These are phyloP conservation scores for Cystobasidium tubakii DNA, from an alignment of 768 basidiomycete species.

Conservation along the genomic window DNA sequence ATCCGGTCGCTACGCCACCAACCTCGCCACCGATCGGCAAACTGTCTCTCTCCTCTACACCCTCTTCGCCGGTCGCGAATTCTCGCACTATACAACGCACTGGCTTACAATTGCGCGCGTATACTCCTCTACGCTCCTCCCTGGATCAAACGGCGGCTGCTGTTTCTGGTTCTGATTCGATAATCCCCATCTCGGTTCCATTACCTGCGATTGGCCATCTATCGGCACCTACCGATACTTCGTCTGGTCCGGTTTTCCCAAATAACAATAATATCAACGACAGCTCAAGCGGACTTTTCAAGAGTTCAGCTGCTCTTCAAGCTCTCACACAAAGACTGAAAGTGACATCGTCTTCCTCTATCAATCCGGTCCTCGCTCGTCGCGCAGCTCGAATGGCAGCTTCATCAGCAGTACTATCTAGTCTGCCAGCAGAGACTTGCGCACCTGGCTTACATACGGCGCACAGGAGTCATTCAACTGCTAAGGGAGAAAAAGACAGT, in stretches of 20 bases:
- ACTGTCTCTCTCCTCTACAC: background rate
- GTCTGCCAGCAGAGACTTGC: background rate
- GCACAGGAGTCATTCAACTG: background rate
- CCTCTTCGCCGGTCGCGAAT: background rate
- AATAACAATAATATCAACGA: background rate
- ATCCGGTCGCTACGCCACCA: background rate
- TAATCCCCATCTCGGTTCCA: background rate
- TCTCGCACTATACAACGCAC: background rate
- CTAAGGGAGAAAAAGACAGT: background rate
- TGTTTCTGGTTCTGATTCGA: background rate
- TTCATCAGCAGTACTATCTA: background rate
- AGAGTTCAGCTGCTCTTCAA: constrained; percentile 25
- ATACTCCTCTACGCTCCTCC: background rate
- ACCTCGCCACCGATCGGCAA: constrained; percentile 15
- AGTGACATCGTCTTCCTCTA: constrained; percentile 12
- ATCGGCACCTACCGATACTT: too few relatives aligned
- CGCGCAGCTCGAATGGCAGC: background rate
- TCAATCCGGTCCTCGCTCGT: constrained; percentile 1
- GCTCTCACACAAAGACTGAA: constrained; percentile 8
- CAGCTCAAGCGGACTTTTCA: constrained; percentile 36
- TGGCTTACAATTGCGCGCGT: background rate
- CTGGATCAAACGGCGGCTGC: background rate
- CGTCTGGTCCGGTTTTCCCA: too few relatives aligned
- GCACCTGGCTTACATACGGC: background rate
- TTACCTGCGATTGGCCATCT: too few relatives aligned